Percentiles rank a stretch among this genome's conserved stretches.
Evolutionary conservation across 345 rosid genomes (phyloP).

Genomic region (Acer campestre): DNA sequence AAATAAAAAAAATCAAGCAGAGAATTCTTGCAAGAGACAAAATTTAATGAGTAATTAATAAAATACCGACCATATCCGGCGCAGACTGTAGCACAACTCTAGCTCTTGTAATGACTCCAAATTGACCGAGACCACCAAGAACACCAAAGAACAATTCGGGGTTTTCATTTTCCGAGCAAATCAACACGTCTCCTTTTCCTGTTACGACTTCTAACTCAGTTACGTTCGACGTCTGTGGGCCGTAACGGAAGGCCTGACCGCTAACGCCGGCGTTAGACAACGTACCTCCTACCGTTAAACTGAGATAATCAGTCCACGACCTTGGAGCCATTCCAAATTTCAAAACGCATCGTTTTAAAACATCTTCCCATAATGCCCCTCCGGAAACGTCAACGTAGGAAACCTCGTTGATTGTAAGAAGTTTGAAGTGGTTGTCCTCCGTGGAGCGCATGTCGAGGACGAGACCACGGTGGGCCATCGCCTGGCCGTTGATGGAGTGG

Average conservation of each 20-base stretch:
- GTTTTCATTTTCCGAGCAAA: conserved; percentile 62
- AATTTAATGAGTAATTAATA: not conserved
- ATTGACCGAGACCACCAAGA: conserved; percentile 92
- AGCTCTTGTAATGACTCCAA: conserved; percentile 89
- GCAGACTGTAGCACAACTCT: conserved; percentile 68
- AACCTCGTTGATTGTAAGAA: conserved; percentile 26
- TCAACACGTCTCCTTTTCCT: conserved; percentile 63
- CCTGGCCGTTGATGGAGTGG: conserved; percentile 96
- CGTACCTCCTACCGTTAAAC: conserved; percentile 93
- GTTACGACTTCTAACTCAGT: conserved; percentile 87
- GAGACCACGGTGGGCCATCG: conserved; percentile 83
- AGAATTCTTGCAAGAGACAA: not conserved
- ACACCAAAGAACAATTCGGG: conserved; percentile 70
- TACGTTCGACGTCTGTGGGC: conserved; percentile 87
- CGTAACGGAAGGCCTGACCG: conserved; percentile 91
- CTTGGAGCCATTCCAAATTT: conserved; percentile 64
- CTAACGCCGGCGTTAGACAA: conserved; percentile 94
- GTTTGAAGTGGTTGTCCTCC: conserved; percentile 46
- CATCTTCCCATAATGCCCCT: conserved; percentile 95
- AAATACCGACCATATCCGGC: conserved; percentile 68
- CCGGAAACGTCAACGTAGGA: conserved; percentile 67
- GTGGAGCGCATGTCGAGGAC: conserved; percentile 79
- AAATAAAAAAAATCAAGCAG: not conserved
- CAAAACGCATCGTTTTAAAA: conserved; percentile 64
- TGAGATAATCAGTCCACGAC: conserved; percentile 91